These are phyloP conservation scores for Penicillium sp. DNA, from an alignment of 2,329 filamentous ascomycete species.

Conservation along the genomic window DNA sequence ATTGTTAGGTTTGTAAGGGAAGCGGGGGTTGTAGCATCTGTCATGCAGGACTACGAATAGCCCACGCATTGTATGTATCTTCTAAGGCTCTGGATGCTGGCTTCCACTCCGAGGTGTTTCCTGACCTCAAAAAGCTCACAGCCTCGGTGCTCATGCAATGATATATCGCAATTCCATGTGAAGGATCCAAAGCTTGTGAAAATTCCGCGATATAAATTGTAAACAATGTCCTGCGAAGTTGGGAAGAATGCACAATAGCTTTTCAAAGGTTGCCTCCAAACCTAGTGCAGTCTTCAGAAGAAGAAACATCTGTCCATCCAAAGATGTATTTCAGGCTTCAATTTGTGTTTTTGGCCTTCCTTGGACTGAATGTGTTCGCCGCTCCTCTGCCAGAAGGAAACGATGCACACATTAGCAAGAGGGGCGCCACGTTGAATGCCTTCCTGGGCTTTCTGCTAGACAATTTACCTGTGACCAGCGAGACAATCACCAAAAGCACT, in stretches of 20 bases:
- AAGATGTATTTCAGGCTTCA: neutral
- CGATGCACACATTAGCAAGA: neutral
- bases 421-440: constrained; percentile 6
- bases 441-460: constrained; percentile 13
- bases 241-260: neutral
- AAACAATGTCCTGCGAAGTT: neutral
- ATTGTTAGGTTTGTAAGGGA: constrained; percentile 5
- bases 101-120: neutral
- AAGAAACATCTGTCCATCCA: neutral
- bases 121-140: neutral
- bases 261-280: neutral
- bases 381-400: neutral
- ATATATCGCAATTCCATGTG: neutral
- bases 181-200: neutral
- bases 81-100: neutral
- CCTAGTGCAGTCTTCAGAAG: neutral
- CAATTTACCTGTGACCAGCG: constrained; percentile 12
- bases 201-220: neutral
- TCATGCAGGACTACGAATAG: neutral
- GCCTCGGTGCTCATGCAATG: neutral
- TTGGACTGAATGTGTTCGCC: neutral
- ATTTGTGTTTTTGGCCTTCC: neutral
- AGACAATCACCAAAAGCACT: constrained; percentile 3
- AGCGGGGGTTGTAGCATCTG: constrained; percentile 7
- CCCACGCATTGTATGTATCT: neutral